A percentile compares a stretch with the other conserved stretches of the same genome.
These are phyloP conservation scores for Leishmania guyanensis DNA, from an alignment of 208 protist species.

Conservation along the genomic window DNA sequence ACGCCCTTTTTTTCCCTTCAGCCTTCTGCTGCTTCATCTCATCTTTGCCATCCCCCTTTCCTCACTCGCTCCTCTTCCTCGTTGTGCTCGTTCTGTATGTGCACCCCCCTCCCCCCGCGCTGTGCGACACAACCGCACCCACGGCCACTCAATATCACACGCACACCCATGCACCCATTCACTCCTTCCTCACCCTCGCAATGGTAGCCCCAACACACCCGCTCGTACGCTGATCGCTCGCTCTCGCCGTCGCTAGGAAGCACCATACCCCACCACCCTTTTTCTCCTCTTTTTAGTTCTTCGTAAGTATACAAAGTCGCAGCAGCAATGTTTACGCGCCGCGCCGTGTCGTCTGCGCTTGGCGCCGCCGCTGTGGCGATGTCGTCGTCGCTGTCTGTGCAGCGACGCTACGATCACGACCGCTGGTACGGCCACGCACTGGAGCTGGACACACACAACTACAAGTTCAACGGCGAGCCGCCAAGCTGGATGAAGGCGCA, in stretches of 20 bases:
- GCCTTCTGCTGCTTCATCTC: background rate
- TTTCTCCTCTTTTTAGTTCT: background rate
- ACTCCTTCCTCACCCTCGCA: background rate
- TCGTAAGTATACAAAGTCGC: background rate
- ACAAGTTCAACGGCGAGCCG: conserved; percentile 84
- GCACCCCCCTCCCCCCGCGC: background rate
- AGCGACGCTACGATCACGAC: conserved; percentile 80
- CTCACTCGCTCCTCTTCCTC: background rate
- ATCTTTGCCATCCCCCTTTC: background rate
- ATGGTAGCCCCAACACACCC: background rate
- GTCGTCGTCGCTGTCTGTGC: conserved; percentile 41
- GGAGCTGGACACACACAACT: conserved; percentile 84
- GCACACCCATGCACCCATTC: background rate
- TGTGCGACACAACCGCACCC: background rate
- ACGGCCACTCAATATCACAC: background rate
- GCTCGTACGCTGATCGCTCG: background rate
- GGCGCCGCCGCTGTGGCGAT: conserved; percentile 33
- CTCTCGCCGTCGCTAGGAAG: background rate
- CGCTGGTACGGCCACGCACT: conserved; percentile 88
- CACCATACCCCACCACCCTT: background rate
- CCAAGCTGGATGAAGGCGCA: conserved; percentile 74
- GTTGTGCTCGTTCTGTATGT: background rate
- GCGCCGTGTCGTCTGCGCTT: conserved; percentile 43
- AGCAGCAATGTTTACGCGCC: conserved; percentile 58
- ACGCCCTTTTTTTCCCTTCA: background rate